Base-by-base conservation (phyloP, 306 rosid genomes). In the Rosa persica region DNA sequence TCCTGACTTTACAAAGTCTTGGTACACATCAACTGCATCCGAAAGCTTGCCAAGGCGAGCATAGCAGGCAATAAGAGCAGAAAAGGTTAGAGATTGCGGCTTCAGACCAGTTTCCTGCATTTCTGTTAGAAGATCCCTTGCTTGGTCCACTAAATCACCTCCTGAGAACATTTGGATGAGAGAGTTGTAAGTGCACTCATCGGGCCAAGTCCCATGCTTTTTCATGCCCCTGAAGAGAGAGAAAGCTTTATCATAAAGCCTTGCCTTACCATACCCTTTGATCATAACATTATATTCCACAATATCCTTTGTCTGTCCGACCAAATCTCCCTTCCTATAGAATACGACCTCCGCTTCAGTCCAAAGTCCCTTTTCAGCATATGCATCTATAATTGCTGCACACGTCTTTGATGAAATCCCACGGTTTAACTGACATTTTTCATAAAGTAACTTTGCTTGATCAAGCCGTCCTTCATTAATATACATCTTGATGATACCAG, bases 121-220 rank as follows among this genome's bases (percentile, higher is more conserved):
- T 89, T 93, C 98, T 70, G 66, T 67, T 67, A 86, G 70, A 68
- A 92, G 86, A 11, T 81, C 89, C 71, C 76, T 87, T 73, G 97
- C 99, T 75, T 88, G 87, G 78, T 89, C 91, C 78, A 84, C 89
- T 75, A 85, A 78, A 78, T 91, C 88, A 68, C 91, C 97, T 73
- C 93, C 93, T 27, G 92, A 83, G 75, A 95, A 87, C 98, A 95
- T 93, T 74, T 95, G 99, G 79, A 95, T 76, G 58, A 93, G 85
- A 75, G 99, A 89, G 84, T 87, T 88, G 75, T 95, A 95, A 47
- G 98, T 95, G 84, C 92, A 88, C 39, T 87, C 87, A 67, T 80
- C 89, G 16, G 96, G 93, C 92, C 93, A 91, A 72, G 85, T 79
- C 69, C 99, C 97, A 62, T 88, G 88, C 62, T 87, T 89, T 76